These are phyloP conservation scores for Paraleonurus japonicus DNA, from an alignment of 257 asterid species.

Conservation along the genomic window DNA sequence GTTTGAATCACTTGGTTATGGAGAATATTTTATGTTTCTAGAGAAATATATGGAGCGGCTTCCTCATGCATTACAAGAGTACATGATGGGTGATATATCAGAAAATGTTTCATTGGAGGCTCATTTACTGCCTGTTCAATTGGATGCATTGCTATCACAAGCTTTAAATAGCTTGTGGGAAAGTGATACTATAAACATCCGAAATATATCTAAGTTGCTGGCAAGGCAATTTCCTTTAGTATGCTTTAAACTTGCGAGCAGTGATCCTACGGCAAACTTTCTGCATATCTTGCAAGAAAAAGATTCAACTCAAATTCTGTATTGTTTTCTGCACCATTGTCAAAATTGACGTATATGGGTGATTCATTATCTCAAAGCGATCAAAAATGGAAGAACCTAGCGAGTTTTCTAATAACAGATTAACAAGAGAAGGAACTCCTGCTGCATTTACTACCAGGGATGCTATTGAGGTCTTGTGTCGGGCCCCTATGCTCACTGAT, in stretches of 20 bases:
- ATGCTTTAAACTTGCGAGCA: conserved; percentile 54
- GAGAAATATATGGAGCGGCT: conserved; percentile 58
- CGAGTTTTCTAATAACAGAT: conserved; percentile 26
- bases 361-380: conserved; percentile 36
- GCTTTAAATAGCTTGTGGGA: conserved; percentile 51
- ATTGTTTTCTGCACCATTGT: conserved; percentile 74
- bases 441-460: conserved; percentile 58
- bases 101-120: conserved; percentile 58
- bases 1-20: conserved; percentile 81
- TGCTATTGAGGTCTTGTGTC: conserved; percentile 63
- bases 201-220: conserved; percentile 56
- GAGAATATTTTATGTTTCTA: conserved; percentile 64
- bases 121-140: conserved; percentile 65
- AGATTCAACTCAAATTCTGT: conserved; percentile 46
- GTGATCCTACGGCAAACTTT: conserved; percentile 35
- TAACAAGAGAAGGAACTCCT: conserved; percentile 36
- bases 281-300: conserved; percentile 33
- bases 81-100: conserved; percentile 39
- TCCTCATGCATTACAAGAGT: conserved; percentile 50
- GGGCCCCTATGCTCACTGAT: conserved; percentile 90
- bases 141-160: conserved; percentile 70
- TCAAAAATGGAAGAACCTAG: conserved; percentile 29
- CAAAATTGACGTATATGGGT: conserved; percentile 31
- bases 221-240: conserved; percentile 75
- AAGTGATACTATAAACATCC: conserved; percentile 41